A percentile compares a stretch with the other conserved stretches of the same genome.
Conservation (phyloP, 441 rosid genomes). For the Croton laevigatus region DNA sequence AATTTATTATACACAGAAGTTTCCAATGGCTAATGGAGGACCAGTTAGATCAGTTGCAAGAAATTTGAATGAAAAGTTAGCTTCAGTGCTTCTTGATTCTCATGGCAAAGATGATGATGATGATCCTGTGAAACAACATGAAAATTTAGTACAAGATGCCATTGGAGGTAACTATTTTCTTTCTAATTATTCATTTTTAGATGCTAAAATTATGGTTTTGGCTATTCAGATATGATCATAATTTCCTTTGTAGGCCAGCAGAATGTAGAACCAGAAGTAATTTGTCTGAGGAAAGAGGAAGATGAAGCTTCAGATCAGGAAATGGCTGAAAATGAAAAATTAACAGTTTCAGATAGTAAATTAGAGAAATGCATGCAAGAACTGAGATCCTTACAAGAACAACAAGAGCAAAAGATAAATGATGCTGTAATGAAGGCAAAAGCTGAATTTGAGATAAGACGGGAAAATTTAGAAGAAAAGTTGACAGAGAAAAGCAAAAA, state of each 20-base stretch:
- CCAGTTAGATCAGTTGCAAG: constrained; percentile 36
- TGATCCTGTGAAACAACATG: constrained; percentile 53
- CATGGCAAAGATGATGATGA: constrained; percentile 47
- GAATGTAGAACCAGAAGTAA: constrained; percentile 72
- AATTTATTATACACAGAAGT: too few relatives aligned
- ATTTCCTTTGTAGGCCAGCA: constrained; percentile 59
- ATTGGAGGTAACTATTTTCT: constrained; percentile 47
- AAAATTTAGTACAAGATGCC: constrained; percentile 68
- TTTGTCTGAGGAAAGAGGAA: constrained; percentile 56
- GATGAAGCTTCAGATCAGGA: constrained; percentile 55
- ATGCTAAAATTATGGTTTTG: not conserved
- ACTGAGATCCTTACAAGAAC: constrained; percentile 66
- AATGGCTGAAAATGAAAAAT: constrained; percentile 53
- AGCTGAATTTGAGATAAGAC: constrained; percentile 59
- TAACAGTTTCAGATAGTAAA: constrained; percentile 63
- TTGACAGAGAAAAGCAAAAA: constrained; percentile 57
- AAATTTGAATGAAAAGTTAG: constrained; percentile 57
- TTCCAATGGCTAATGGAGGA: constrained; percentile 51
- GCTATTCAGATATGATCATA: not conserved
- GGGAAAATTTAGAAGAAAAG: constrained; percentile 59
- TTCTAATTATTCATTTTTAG: not conserved
- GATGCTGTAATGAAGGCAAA: constrained; percentile 51
- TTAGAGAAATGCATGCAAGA: constrained; percentile 77
- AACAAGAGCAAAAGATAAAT: constrained; percentile 61
- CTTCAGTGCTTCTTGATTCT: constrained; percentile 63